These are phyloP conservation scores for Hyaloraphidium curvatum DNA, from an alignment of 192 early-diverging fungal species.

Conservation along the genomic window DNA sequence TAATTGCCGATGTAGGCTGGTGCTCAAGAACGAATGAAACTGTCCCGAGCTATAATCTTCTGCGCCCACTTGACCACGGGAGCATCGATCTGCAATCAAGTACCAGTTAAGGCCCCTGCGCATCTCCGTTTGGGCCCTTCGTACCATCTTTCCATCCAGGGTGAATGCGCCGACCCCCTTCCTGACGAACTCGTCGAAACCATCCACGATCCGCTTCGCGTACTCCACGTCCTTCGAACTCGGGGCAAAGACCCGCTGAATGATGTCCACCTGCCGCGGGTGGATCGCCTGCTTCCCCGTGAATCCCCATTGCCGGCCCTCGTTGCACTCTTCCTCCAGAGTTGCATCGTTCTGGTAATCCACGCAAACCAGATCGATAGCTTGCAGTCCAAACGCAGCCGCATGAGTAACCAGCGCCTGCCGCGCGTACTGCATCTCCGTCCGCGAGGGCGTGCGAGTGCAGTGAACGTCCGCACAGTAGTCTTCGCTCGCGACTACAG, in stretches of 20 bases:
- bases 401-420: slow-evolving; percentile 63
- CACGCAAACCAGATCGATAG: slow-evolving; percentile 88
- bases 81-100: slow-evolving; percentile 42
- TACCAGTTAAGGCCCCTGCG: not conserved
- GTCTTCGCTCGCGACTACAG: slow-evolving; percentile 75
- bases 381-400: slow-evolving; percentile 63
- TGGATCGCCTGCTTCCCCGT: slow-evolving; percentile 94
- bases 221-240: slow-evolving; percentile 35
- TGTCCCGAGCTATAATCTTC: slow-evolving; percentile 29
- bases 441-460: slow-evolving; percentile 43
- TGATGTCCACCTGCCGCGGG: slow-evolving; percentile 65
- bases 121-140: not conserved
- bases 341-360: slow-evolving; percentile 55
- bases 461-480: slow-evolving; percentile 78
- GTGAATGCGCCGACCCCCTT: slow-evolving; percentile 77
- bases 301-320: slow-evolving; percentile 82
- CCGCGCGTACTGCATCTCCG: slow-evolving; percentile 64
- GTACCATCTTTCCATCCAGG: slow-evolving; percentile 78
- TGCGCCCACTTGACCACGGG: slow-evolving; percentile 85
- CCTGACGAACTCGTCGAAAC: slow-evolving; percentile 36
- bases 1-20: no score
- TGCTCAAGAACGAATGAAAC: no score
- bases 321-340: slow-evolving; percentile 58
- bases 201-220: slow-evolving; percentile 50
- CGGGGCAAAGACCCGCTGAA: slow-evolving; percentile 62